A percentile compares a stretch with the other conserved stretches of the same genome.
phyloP scores from a whole-genome alignment of 768 basidiomycete species.

The Pluteus cervinus region DNA sequence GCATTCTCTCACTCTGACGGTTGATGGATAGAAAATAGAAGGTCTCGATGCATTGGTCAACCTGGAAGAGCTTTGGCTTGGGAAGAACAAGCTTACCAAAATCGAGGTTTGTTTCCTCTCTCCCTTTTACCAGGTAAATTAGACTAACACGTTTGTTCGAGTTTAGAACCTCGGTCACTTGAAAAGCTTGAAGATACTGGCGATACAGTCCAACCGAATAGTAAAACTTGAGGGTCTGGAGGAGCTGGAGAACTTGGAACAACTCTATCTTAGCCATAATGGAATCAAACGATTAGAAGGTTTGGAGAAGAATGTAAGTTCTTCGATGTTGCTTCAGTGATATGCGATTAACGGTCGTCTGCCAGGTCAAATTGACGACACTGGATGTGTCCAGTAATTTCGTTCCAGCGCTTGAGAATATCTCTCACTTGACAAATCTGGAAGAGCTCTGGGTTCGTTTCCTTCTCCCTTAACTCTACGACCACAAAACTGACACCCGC shows the following conservation, averaged over 20 bases:
- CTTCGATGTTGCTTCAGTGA: background rate
- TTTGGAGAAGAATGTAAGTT: constrained; percentile 71
- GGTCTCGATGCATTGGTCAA: constrained; percentile 74
- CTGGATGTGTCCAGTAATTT: constrained; percentile 88
- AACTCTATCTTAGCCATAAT: constrained; percentile 93
- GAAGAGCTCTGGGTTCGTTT: constrained; percentile 89
- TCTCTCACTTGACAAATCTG: constrained; percentile 70
- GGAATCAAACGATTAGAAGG: constrained; percentile 82
- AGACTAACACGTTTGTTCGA: constrained; percentile 2
- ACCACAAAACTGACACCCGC: background rate
- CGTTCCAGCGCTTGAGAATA: constrained; percentile 70
- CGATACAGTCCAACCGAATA: constrained; percentile 91
- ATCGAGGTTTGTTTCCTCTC: constrained; percentile 56
- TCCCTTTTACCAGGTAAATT: background rate
- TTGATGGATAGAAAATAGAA: constrained; percentile 67
- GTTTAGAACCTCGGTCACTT: constrained; percentile 63
- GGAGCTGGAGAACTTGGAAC: constrained; percentile 65
- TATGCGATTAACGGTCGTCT: background rate
- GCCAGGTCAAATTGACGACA: constrained; percentile 64
- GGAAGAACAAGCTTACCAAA: constrained; percentile 93
- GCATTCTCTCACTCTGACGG: background rate
- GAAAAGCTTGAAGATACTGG: constrained; percentile 75
- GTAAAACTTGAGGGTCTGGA: constrained; percentile 83
- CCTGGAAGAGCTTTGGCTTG: constrained; percentile 92
- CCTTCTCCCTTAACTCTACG: background rate